phyloP scores from a whole-genome alignment of 1,284 basidiomycete genomes.

The Porphyrellus sp. region DNA sequence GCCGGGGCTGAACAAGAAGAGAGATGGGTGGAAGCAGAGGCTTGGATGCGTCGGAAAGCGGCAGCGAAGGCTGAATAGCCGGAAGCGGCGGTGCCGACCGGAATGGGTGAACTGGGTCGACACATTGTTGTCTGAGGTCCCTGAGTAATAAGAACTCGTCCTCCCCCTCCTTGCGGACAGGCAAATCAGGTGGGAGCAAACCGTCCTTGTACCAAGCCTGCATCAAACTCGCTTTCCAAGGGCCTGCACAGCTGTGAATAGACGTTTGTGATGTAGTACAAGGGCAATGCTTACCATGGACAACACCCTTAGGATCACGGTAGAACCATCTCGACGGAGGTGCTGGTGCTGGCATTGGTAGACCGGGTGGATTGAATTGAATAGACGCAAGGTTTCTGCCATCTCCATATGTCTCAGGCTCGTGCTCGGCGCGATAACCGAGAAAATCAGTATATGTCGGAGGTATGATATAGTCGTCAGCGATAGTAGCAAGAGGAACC shows the following conservation, averaged over 20 bases:
- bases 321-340: slow-evolving; percentile 76
- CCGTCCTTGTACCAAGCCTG: slow-evolving; percentile 83
- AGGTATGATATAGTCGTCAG: slow-evolving; percentile 85
- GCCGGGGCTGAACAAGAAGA: slow-evolving; percentile 72
- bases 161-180: slow-evolving; percentile 73
- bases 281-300: slow-evolving; percentile 57
- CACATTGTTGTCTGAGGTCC: slow-evolving; percentile 68
- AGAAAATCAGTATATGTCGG: slow-evolving; percentile 80
- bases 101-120: slow-evolving; percentile 77
- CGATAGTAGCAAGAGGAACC: slow-evolving; percentile 80
- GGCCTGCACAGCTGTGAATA: slow-evolving; percentile 47
- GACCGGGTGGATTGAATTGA: slow-evolving; percentile 73
- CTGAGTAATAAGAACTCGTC: slow-evolving; percentile 61
- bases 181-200: slow-evolving; percentile 72
- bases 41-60: slow-evolving; percentile 41
- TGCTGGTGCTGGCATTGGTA: slow-evolving; percentile 63
- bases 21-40: slow-evolving; percentile 74
- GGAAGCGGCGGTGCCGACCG: slow-evolving; percentile 45
- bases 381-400: slow-evolving; percentile 52
- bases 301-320: slow-evolving; percentile 69
- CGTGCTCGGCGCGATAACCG: slow-evolving; percentile 60
- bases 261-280: neutral
- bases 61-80: slow-evolving; percentile 16
- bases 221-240: slow-evolving; percentile 83
- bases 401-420: slow-evolving; percentile 49